Percentiles rank a stretch among this genome's conserved stretches.
phyloP scores from a whole-genome alignment of 177 flowering plant genomes.

The Vitis hybrid region DNA sequence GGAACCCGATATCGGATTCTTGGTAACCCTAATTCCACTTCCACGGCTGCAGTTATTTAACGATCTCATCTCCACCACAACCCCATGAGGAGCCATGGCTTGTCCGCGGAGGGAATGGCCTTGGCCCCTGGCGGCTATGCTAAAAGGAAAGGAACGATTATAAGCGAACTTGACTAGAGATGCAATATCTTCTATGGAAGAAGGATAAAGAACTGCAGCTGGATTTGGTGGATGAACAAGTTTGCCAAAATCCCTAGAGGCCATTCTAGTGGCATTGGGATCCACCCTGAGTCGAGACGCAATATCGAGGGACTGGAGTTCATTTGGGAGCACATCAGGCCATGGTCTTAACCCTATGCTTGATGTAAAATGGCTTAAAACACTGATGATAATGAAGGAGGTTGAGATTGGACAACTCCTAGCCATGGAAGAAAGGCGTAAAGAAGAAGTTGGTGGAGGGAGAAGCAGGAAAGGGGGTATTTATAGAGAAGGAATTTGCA shows the following conservation, averaged over 20 bases:
- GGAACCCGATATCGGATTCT: no score
- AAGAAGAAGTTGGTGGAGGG: constrained; percentile 2
- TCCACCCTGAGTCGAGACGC: constrained; percentile 29
- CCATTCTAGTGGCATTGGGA: constrained; percentile 18
- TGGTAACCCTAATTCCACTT: no score
- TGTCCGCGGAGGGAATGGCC: constrained; percentile 29
- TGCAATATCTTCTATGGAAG: no score
- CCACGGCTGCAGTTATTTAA: no score
- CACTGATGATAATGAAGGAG: constrained; percentile 3
- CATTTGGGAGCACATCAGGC: constrained; percentile 15
- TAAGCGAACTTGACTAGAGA: no score
- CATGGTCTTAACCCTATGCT: not conserved
- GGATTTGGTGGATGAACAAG: constrained; percentile 29
- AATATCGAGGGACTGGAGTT: constrained; percentile 30
- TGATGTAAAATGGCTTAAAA: constrained; percentile 16
- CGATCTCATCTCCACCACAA: constrained; percentile 67
- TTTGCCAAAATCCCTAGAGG: constrained; percentile 62
- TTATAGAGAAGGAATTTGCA: constrained; percentile 7
- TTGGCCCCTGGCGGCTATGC: no score
- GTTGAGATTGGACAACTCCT: constrained; percentile 6
- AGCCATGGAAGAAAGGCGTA: constrained; percentile 9
- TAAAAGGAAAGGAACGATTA: no score
- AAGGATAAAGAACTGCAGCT: constrained; percentile 55
- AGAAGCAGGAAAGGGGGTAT: not conserved
- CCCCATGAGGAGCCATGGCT: constrained; percentile 59